Conservation (phyloP, 805 yeast species). For the Torulaspora franciscae region DNA sequence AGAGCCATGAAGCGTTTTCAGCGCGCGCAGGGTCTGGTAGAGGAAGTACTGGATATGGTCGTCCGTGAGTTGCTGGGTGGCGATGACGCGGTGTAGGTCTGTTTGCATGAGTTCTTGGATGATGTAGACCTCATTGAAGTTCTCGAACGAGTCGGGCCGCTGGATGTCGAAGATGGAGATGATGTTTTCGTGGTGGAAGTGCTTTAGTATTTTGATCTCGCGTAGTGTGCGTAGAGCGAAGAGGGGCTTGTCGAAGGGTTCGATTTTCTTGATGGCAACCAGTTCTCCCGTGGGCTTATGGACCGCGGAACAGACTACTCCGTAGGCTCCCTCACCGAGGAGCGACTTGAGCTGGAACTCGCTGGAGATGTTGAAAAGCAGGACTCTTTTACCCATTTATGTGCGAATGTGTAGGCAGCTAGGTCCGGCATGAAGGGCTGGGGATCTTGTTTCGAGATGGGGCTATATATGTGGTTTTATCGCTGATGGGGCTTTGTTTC, state of each 20-base stretch:
- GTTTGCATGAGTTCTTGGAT: constrained; percentile 88
- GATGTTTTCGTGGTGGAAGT: constrained; percentile 91
- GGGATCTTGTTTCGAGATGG: neutral
- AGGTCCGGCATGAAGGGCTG: too few relatives aligned
- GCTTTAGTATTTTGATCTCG: constrained; percentile 81
- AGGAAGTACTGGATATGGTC: constrained; percentile 92
- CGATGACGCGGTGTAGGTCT: constrained; percentile 73
- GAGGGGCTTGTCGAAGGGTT: constrained; percentile 85
- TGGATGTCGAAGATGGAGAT: constrained; percentile 86
- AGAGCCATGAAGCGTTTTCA: constrained; percentile 89
- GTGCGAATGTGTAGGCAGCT: neutral
- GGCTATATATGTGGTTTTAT: neutral
- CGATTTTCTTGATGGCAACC: constrained; percentile 94
- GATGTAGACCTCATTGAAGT: constrained; percentile 81
- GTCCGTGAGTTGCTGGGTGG: constrained; percentile 78
- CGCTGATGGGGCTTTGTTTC: constrained; percentile 2
- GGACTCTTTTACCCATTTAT: constrained; percentile 42
- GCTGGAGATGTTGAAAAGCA: constrained; percentile 75
- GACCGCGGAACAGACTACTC: constrained; percentile 84
- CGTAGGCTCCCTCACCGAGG: constrained; percentile 96
- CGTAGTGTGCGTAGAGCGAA: constrained; percentile 84
- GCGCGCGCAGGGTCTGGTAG: constrained; percentile 84
- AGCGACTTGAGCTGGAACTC: constrained; percentile 81
- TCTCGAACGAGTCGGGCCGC: constrained; percentile 68
- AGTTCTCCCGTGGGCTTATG: constrained; percentile 80